Conservation (phyloP, 148 eudicot genomes). For the Talinum fruticosum region DNA sequence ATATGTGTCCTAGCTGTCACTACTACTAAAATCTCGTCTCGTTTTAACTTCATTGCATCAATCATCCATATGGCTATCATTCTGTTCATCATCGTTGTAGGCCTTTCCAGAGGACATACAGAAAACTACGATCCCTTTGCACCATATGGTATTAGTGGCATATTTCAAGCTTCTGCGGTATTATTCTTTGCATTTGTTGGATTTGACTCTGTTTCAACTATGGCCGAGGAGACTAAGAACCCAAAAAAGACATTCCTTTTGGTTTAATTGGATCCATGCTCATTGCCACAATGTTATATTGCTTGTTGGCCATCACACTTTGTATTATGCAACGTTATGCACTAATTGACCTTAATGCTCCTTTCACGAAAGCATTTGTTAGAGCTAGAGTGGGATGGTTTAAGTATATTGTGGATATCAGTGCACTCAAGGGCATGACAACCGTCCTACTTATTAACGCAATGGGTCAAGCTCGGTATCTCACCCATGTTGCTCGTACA, state of each 20-base stretch:
- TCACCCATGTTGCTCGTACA: constrained; percentile 50
- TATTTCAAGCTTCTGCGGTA: constrained; percentile 45
- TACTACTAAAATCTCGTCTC: constrained; percentile 42
- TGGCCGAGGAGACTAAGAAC: constrained; percentile 52
- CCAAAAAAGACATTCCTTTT: constrained; percentile 43
- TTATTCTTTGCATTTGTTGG: constrained; percentile 61
- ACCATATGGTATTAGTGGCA: constrained; percentile 31
- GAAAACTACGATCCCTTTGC: constrained; percentile 27
- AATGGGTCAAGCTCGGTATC: constrained; percentile 44
- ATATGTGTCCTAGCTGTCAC: constrained; percentile 36
- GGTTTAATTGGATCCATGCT: constrained; percentile 45
- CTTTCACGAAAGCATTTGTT: constrained; percentile 43
- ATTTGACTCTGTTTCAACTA: constrained; percentile 44
- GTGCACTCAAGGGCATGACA: constrained; percentile 50
- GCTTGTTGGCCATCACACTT: constrained; percentile 32
- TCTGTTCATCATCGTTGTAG: constrained; percentile 40
- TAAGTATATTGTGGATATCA: constrained; percentile 42
- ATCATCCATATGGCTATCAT: constrained; percentile 37
- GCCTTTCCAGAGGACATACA: constrained; percentile 32
- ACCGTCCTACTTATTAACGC: constrained; percentile 36
- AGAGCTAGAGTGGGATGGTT: constrained; percentile 43
- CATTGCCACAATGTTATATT: constrained; percentile 21
- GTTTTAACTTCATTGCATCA: constrained; percentile 43
- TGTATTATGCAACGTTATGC: constrained; percentile 47
- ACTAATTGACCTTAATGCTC: constrained; percentile 32